These are phyloP conservation scores for Pecoramyces ruminantium DNA, from an alignment of 192 early-diverging fungal genomes.

Conservation along the genomic window DNA sequence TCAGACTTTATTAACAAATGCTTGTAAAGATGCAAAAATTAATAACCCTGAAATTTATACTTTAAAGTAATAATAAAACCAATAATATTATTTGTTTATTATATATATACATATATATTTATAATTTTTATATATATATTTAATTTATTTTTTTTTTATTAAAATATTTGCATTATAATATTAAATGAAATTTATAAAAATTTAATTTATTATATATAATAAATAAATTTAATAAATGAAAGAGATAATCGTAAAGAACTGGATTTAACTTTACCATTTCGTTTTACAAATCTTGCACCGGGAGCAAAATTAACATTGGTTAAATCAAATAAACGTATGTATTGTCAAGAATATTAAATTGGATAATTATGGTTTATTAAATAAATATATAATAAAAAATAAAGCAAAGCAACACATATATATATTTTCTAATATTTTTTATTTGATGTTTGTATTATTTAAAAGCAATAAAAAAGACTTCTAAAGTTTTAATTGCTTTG, in stretches of 20 bases:
- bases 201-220: too few relatives aligned
- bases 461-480: conserved; percentile 10
- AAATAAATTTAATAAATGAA: background rate
- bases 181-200: too few relatives aligned
- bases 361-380: too few relatives aligned
- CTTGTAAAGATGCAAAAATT: conserved; percentile 38
- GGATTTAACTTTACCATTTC: conserved; percentile 52
- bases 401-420: too few relatives aligned
- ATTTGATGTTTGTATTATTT: too few relatives aligned
- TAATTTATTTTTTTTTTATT: too few relatives aligned
- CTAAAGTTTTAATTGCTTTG: conserved; percentile 41
- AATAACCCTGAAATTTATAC: conserved; percentile 29
- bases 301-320: conserved; percentile 57
- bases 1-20: conserved; percentile 37
- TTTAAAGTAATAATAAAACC: conserved; percentile 32
- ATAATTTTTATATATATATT: too few relatives aligned
- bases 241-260: conserved; percentile 36
- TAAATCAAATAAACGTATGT: background rate
- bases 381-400: too few relatives aligned
- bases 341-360: conserved; percentile 7
- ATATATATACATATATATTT: background rate
- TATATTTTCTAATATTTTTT: too few relatives aligned
- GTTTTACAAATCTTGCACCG: conserved; percentile 64
- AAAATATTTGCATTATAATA: too few relatives aligned
- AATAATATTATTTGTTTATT: too few relatives aligned